phyloP scores from a whole-genome alignment of 352 stramenopile species.

The Globisporangium acanthophoron region DNA sequence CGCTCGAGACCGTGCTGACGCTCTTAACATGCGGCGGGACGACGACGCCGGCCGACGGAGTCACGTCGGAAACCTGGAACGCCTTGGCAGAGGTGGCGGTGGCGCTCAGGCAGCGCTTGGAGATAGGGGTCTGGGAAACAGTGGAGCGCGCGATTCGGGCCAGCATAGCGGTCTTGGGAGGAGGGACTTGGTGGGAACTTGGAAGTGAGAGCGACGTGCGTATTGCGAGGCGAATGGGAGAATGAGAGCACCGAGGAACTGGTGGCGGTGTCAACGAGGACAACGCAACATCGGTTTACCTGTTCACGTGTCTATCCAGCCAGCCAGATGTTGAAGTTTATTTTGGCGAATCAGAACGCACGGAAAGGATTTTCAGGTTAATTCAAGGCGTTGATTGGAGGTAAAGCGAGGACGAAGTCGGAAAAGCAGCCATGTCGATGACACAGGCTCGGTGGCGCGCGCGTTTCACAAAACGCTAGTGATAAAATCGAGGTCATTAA shows the following conservation, averaged over 20 bases:
- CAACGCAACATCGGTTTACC: too few relatives aligned
- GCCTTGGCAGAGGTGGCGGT: constrained; percentile 16
- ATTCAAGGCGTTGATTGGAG: neutral
- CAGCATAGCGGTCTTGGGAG: constrained; percentile 17
- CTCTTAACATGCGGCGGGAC: neutral
- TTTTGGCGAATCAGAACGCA: neutral
- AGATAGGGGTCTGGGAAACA: constrained; percentile 19
- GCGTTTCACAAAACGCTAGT: neutral
- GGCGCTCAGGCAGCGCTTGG: constrained; percentile 26
- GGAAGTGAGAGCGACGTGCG: neutral
- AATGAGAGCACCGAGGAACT: neutral
- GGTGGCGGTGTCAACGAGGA: too few relatives aligned
- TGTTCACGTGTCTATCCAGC: too few relatives aligned
- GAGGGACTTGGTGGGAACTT: neutral
- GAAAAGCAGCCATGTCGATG: neutral
- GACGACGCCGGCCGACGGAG: neutral
- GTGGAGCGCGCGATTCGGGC: constrained; percentile 15
- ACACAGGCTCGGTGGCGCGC: neutral
- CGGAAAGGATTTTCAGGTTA: too few relatives aligned
- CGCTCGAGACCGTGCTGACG: constrained; percentile 25
- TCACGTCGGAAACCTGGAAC: constrained; percentile 16
- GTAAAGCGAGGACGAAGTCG: neutral
- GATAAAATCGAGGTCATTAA: too few relatives aligned
- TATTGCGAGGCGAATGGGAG: neutral
- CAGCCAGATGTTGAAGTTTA: neutral